Base-by-base conservation (phyloP, 768 basidiomycete species). In the Postia placenta region DNA sequence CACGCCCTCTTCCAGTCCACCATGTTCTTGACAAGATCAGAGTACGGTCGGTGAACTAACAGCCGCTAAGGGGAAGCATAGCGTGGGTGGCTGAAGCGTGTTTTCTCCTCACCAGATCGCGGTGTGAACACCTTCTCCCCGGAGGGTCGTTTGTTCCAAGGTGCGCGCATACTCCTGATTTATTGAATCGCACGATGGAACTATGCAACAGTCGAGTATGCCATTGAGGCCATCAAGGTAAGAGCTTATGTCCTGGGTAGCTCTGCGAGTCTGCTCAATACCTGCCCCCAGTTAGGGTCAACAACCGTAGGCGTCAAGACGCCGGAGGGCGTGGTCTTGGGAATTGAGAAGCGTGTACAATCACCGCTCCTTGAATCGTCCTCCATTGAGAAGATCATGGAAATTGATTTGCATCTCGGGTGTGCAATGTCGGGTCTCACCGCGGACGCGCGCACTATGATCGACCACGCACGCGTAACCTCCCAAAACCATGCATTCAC, bases 331-430 rank as follows among this genome's bases (percentile, higher is more conserved):
- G 87, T 93, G 57, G 76, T 98, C 56, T 85, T 99, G 50, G 96
- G 82, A 47, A 92, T 98, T 56, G 96, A 99, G 75, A 98, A 99
- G 73, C 93, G 96, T 67, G 92, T 96, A 45, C 93, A 96, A 68
- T 97, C 94, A 0, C 90, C 93, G 9, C 79, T 99, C 42, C 81
- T 98, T 60, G 96, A 97, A 72, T 83, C 92, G 35, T 87, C 80
- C 54, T 94, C 93, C 48, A 93, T 99, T 63, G 95, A 99, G 68
- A 98, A 98, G 76, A 98, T 98, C 65, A 97, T 99, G 95, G 96
- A 99, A 73, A 98, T 99, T 61, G 96, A 98, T 71, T 56, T 68
- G 11, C 96, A 99, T 71, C 82, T 99, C 51, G 96, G 93, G 9
- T 97, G 94, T 59, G 96, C 96, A 50, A 97, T 98, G 94, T 94